Evolutionary conservation across 73 alveolate genomes (phyloP).

Genomic region (Paramecium pentaurelia): DNA sequence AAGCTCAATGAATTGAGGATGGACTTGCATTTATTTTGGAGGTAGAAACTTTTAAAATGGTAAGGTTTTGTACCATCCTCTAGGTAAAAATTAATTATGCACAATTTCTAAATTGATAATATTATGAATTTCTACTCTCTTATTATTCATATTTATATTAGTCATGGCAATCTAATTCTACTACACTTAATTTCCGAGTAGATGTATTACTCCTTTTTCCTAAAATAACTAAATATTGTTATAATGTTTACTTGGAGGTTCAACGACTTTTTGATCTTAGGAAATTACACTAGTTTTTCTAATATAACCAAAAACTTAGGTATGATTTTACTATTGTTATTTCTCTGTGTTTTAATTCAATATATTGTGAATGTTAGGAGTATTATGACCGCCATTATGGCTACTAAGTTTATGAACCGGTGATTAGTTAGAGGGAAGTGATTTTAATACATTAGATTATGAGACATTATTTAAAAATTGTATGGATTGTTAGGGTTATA

Average conservation of each 20-base stretch:
- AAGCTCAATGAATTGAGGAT: background rate
- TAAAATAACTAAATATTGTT: background rate
- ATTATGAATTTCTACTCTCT: background rate
- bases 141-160: background rate
- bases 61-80: constrained; percentile 1
- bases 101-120: background rate
- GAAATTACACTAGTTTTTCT: background rate
- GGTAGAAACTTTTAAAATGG: background rate
- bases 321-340: background rate
- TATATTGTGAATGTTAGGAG: background rate
- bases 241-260: background rate
- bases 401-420: background rate
- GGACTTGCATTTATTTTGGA: background rate
- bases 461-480: background rate
- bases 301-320: background rate
- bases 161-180: background rate
- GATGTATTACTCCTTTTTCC: constrained; percentile 24
- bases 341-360: background rate
- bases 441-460: background rate
- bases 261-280: background rate
- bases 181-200: background rate
- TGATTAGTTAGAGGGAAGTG: background rate
- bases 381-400: background rate
- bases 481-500: background rate
- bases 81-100: background rate